A percentile compares a stretch with the other conserved stretches of the same genome.
Evolutionary conservation across 257 asterid species (phyloP).

Genomic region (Gentiana dahurica): DNA sequence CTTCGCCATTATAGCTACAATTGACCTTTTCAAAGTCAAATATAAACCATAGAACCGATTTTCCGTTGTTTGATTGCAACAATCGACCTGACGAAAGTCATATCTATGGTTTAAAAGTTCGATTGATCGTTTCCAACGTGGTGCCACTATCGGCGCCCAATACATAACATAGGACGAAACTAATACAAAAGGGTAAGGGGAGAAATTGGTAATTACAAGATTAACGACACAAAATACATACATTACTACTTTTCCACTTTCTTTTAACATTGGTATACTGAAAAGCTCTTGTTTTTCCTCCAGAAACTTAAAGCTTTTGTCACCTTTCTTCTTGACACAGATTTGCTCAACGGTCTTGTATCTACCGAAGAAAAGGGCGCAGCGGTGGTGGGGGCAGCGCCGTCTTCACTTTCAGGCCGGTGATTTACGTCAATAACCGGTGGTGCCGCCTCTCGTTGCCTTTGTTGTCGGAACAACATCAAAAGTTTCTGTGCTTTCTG

Average conservation of each 20-base stretch:
- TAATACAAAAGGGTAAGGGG: not conserved
- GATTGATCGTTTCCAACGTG: no score
- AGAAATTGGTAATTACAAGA: slow-evolving; percentile 8
- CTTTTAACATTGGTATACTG: slow-evolving; percentile 12
- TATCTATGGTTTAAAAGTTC: no score
- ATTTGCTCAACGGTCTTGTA: slow-evolving; percentile 49
- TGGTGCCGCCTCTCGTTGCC: slow-evolving; percentile 69
- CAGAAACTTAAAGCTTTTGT: slow-evolving; percentile 20
- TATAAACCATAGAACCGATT: no score
- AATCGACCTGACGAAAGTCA: no score
- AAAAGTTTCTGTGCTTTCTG: slow-evolving; percentile 97
- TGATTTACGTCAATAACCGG: slow-evolving; percentile 9
- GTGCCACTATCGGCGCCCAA: no score
- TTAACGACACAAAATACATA: not conserved
- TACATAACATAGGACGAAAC: not conserved
- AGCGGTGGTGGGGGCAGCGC: not conserved
- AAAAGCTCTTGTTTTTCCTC: slow-evolving; percentile 27
- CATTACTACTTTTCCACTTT: not conserved
- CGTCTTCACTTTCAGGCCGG: slow-evolving; percentile 24
- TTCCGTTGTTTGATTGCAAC: no score
- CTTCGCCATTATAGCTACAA: no score
- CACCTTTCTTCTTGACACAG: slow-evolving; percentile 37
- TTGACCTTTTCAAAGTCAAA: no score
- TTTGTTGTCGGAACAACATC: slow-evolving; percentile 83
- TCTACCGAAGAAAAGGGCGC: slow-evolving; percentile 26